Conservation (phyloP, 2,329 filamentous ascomycete genomes). For the Lecanicillium sp. region DNA sequence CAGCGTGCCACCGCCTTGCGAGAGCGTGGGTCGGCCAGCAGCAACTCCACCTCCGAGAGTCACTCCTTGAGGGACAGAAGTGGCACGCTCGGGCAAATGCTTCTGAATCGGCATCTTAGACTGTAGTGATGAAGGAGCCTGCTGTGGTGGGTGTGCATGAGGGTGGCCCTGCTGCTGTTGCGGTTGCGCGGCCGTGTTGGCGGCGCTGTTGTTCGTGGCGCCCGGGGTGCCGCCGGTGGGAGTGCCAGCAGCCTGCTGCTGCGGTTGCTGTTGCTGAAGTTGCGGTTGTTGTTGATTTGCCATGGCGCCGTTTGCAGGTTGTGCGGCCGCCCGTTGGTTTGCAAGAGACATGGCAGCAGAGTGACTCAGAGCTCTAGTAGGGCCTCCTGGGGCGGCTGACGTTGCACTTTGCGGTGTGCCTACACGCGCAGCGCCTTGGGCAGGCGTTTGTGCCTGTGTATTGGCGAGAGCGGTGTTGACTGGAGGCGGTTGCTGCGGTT, state of each 20-base stretch:
- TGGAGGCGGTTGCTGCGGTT: constrained; percentile 35
- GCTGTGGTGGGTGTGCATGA: constrained; percentile 42
- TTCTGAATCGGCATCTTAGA: constrained; percentile 79
- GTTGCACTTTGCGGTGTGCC: constrained; percentile 44
- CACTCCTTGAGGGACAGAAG: constrained; percentile 67
- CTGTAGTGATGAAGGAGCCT: constrained; percentile 35
- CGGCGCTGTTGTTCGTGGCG: constrained; percentile 18
- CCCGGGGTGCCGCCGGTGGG: constrained; percentile 19
- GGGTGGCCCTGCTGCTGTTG: constrained; percentile 35
- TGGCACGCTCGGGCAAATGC: constrained; percentile 61
- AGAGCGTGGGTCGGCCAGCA: constrained; percentile 73
- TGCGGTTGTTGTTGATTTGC: constrained; percentile 24
- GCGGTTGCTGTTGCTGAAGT: constrained; percentile 13
- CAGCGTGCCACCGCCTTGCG: constrained; percentile 67
- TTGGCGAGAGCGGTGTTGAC: constrained; percentile 43
- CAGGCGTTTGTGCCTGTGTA: constrained; percentile 40
- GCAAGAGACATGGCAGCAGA: constrained; percentile 44
- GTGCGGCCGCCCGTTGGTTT: constrained; percentile 35
- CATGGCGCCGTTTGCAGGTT: constrained; percentile 27
- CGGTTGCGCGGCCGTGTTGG: constrained; percentile 17
- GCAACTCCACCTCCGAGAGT: constrained; percentile 56
- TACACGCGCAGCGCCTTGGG: constrained; percentile 41
- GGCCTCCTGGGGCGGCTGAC: constrained; percentile 31
- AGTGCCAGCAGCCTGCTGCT: constrained; percentile 14
- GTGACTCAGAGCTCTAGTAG: constrained; percentile 40